Conservation (phyloP, 176 grass and related monocot genomes). For the Avena insularis region DNA sequence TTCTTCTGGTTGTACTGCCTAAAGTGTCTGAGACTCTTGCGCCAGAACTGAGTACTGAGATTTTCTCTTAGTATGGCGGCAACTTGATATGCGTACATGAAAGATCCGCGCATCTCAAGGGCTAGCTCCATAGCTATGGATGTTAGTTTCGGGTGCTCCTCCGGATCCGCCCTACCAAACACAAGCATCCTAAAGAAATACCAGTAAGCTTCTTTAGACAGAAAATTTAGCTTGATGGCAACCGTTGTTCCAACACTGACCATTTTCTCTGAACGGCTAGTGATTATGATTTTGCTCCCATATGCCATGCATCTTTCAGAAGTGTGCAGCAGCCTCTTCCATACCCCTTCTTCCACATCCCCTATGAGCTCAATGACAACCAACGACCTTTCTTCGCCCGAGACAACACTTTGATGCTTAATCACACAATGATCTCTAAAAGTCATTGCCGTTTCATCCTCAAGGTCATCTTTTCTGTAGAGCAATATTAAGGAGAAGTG, state of each 20-base stretch:
- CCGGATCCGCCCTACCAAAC: conserved; percentile 37
- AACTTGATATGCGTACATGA: background rate
- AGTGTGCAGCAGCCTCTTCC: background rate
- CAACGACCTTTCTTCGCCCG: background rate
- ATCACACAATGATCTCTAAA: background rate
- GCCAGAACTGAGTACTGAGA: background rate
- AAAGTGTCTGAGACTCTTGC: too few species aligned
- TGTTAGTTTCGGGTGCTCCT: background rate
- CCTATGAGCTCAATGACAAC: background rate
- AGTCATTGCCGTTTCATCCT: accelerated
- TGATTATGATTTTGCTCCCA: conserved; percentile 39
- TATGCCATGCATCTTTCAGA: background rate
- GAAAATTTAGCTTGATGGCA: background rate
- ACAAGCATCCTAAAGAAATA: conserved; percentile 10
- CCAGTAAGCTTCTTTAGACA: conserved; percentile 23
- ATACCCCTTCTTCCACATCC: background rate
- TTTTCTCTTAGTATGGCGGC: background rate
- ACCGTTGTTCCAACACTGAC: background rate
- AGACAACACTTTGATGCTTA: background rate
- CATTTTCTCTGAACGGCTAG: background rate
- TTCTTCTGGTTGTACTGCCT: background rate
- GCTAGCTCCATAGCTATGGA: conserved; percentile 37
- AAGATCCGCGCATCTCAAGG: background rate
- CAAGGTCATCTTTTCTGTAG: background rate
- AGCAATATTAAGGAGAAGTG: background rate